phyloP scores from a whole-genome alignment of 2,329 filamentous ascomycete species.

The Didymella arachidicola region DNA sequence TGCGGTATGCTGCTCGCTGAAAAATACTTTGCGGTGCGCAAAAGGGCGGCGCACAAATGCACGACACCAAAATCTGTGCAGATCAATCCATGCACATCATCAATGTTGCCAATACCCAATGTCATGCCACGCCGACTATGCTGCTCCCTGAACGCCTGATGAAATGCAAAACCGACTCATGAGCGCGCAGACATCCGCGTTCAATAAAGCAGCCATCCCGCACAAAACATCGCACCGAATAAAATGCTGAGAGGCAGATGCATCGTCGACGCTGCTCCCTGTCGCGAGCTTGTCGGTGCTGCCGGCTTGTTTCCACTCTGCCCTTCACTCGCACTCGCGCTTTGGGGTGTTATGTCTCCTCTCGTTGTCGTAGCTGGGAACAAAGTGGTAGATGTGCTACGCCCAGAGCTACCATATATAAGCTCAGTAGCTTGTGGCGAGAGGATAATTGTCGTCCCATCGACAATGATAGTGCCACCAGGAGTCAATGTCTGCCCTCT shows the following conservation, averaged over 20 bases:
- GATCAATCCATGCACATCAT: neutral
- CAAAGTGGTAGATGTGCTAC: slow-evolving; percentile 44
- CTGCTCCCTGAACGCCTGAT: slow-evolving; percentile 1
- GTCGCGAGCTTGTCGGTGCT: slow-evolving; percentile 2
- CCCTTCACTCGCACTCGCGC: slow-evolving; percentile 27
- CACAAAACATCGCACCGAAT: neutral
- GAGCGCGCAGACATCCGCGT: neutral
- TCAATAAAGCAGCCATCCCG: slow-evolving; percentile 4
- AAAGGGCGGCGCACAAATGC: neutral
- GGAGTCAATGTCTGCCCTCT: slow-evolving; percentile 49
- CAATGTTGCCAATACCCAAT: neutral
- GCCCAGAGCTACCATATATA: slow-evolving; percentile 50
- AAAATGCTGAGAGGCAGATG: neutral
- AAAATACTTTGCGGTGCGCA: neutral
- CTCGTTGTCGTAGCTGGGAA: slow-evolving; percentile 51
- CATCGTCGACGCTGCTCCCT: neutral
- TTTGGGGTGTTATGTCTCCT: slow-evolving; percentile 8
- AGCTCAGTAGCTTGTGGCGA: slow-evolving; percentile 50
- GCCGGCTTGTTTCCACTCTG: slow-evolving; percentile 15
- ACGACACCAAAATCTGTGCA: neutral
- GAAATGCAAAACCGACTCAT: neutral
- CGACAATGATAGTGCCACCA: slow-evolving; percentile 51
- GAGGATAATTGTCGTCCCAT: slow-evolving; percentile 54
- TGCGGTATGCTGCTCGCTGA: neutral
- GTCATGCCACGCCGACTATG: neutral